Evolutionary conservation across 2,329 filamentous ascomycete species (phyloP).

Genomic region (Phialocephala sp.): DNA sequence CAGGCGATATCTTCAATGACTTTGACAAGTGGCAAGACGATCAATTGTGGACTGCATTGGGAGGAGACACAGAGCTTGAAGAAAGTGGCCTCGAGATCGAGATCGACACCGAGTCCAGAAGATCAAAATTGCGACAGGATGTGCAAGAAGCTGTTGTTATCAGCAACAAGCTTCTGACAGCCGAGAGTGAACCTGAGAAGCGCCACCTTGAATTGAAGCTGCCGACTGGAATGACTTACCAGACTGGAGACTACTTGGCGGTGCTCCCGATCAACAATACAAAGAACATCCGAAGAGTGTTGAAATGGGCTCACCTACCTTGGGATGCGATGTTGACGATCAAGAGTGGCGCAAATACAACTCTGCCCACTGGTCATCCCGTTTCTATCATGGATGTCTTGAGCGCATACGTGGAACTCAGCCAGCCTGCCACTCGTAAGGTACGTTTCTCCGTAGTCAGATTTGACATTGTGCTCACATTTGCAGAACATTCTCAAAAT

Average conservation of each 20-base stretch:
- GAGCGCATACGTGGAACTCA: slow-evolving; percentile 63
- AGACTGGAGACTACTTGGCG: slow-evolving; percentile 27
- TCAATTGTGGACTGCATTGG: slow-evolving; percentile 51
- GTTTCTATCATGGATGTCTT: slow-evolving; percentile 60
- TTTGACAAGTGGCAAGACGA: slow-evolving; percentile 73
- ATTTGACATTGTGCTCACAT: slow-evolving; percentile 5
- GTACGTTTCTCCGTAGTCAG: slow-evolving; percentile 23
- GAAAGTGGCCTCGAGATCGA: slow-evolving; percentile 32
- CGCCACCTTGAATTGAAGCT: slow-evolving; percentile 56
- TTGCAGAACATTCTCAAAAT: slow-evolving; percentile 52
- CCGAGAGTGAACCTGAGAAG: slow-evolving; percentile 60
- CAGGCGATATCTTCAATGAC: slow-evolving; percentile 68
- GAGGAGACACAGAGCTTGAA: slow-evolving; percentile 25
- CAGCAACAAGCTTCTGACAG: slow-evolving; percentile 56
- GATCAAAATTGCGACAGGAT: slow-evolving; percentile 59
- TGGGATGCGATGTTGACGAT: slow-evolving; percentile 63
- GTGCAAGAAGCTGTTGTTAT: slow-evolving; percentile 66
- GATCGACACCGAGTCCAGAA: slow-evolving; percentile 34
- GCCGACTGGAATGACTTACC: slow-evolving; percentile 21
- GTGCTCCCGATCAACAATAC: slow-evolving; percentile 24
- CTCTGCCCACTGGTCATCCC: slow-evolving; percentile 51
- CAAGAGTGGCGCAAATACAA: slow-evolving; percentile 39
- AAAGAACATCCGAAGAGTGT: slow-evolving; percentile 42
- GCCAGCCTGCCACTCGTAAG: slow-evolving; percentile 60
- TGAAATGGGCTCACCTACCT: slow-evolving; percentile 60